phyloP scores from a whole-genome alignment of 208 protist genomes.

The Leishmania turanica region DNA sequence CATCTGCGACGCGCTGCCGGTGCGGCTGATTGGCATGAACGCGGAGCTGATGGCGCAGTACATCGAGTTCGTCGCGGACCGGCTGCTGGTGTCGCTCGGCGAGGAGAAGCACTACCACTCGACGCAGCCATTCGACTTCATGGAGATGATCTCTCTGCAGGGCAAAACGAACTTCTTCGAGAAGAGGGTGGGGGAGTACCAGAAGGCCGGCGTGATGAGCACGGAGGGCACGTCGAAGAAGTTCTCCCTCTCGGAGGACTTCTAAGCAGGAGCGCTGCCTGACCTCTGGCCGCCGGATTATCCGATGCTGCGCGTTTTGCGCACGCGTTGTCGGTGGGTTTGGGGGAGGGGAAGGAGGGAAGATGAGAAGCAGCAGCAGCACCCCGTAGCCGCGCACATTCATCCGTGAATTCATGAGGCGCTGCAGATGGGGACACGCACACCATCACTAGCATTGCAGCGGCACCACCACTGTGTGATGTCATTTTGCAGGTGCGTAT shows the following conservation, averaged over 20 bases:
- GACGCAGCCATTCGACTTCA: slow-evolving; percentile 99
- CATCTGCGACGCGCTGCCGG: slow-evolving; percentile 97
- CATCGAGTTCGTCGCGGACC: slow-evolving; percentile 99
- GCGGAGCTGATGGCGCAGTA: slow-evolving; percentile 97
- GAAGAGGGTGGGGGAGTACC: slow-evolving; percentile 98
- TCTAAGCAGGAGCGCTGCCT: slow-evolving; percentile 64
- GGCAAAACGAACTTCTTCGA: slow-evolving; percentile 99
- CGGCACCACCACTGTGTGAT: neutral
- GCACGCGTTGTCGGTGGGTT: neutral
- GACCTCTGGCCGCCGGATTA: slow-evolving; percentile 75
- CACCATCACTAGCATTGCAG: neutral
- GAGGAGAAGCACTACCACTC: slow-evolving; percentile 95
- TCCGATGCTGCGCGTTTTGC: neutral
- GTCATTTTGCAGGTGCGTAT: neutral
- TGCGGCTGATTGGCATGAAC: slow-evolving; percentile 99
- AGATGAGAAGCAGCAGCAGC: neutral
- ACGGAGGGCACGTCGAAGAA: slow-evolving; percentile 67
- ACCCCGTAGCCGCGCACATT: neutral
- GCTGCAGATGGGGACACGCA: neutral
- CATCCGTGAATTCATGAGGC: neutral
- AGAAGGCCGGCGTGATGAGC: slow-evolving; percentile 97
- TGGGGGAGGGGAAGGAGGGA: neutral
- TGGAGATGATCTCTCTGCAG: slow-evolving; percentile 99
- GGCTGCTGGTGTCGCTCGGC: slow-evolving; percentile 97
- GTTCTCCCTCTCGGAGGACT: slow-evolving; percentile 93